Evolutionary conservation across 176 grass and related monocot genomes (phyloP).

Genomic region (Thinopyrum elongatum): DNA sequence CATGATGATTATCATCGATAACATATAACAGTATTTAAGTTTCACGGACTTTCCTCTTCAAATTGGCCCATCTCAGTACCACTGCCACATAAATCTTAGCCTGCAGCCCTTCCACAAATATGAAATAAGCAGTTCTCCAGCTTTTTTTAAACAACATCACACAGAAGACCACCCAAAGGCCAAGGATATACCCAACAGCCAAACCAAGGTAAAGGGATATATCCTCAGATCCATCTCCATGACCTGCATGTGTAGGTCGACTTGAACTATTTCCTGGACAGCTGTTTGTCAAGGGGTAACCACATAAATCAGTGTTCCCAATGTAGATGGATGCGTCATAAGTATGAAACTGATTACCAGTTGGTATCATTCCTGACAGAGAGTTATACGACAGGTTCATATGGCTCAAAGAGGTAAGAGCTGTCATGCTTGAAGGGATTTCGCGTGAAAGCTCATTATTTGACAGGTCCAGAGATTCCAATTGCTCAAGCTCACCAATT

Average conservation of each 20-base stretch:
- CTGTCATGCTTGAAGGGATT: slow-evolving; percentile 41
- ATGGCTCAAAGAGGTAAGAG: not conserved
- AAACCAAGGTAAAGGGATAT: not conserved
- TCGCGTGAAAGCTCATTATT: slow-evolving; percentile 37
- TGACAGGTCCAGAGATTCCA: slow-evolving; percentile 50
- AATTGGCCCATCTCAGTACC: no score
- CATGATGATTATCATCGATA: no score
- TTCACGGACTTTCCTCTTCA: no score
- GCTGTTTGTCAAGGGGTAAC: slow-evolving; percentile 13
- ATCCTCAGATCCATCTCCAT: not conserved
- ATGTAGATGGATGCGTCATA: slow-evolving; percentile 32
- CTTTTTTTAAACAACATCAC: no score
- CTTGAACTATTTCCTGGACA: slow-evolving; percentile 11
- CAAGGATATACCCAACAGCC: no score
- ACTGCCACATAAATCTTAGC: no score
- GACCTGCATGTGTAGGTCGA: not conserved
- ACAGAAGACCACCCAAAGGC: no score
- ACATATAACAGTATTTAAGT: no score
- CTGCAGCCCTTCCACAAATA: no score
- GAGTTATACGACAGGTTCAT: slow-evolving; percentile 51
- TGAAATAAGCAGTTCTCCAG: no score
- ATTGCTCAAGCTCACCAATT: slow-evolving; percentile 15
- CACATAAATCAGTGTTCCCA: slow-evolving; percentile 49
- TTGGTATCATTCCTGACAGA: slow-evolving; percentile 47
- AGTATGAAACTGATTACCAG: slow-evolving; percentile 34